A percentile compares a stretch with the other conserved stretches of the same genome.
These are phyloP conservation scores for Penicillium coffeae DNA, from an alignment of 495 filamentous ascomycete genomes.

Conservation along the genomic window DNA sequence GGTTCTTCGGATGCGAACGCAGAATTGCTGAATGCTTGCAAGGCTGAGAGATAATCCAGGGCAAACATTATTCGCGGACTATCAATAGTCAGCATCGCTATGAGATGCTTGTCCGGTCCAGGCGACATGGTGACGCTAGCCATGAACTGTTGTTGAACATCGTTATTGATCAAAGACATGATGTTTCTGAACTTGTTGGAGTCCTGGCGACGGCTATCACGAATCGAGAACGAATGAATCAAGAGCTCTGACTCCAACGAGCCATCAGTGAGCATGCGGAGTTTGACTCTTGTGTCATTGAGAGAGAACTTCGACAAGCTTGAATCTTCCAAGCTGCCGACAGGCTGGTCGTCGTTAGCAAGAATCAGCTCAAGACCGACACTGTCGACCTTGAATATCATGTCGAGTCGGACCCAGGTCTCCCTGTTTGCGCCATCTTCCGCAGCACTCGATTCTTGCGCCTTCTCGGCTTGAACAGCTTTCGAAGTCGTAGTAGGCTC, in stretches of 20 bases:
- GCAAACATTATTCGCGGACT: constrained; percentile 94
- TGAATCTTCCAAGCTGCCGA: constrained; percentile 71
- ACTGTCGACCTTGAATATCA: constrained; percentile 84
- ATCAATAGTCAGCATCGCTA: constrained; percentile 91
- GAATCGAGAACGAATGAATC: constrained; percentile 91
- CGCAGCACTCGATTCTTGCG: constrained; percentile 31
- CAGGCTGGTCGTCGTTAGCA: constrained; percentile 66
- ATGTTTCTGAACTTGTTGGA: constrained; percentile 96
- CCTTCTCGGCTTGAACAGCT: constrained; percentile 50
- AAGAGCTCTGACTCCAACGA: constrained; percentile 90
- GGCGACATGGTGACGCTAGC: constrained; percentile 91
- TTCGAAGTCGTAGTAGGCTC: constrained; percentile 43
- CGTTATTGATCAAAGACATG: constrained; percentile 93
- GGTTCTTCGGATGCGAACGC: constrained; percentile 61
- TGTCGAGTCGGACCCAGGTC: constrained; percentile 89
- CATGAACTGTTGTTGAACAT: constrained; percentile 95
- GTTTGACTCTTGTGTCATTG: constrained; percentile 85
- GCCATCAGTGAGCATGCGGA: constrained; percentile 90
- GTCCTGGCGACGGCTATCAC: constrained; percentile 78
- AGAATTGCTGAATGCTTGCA: constrained; percentile 72
- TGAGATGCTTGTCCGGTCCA: constrained; percentile 74
- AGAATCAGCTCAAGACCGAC: constrained; percentile 86
- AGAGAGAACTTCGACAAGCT: constrained; percentile 92
- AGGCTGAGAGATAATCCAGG: constrained; percentile 87
- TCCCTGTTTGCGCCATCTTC: constrained; percentile 61